phyloP scores from a whole-genome alignment of 2,329 filamentous ascomycete genomes.

The Didymella pinodella region DNA sequence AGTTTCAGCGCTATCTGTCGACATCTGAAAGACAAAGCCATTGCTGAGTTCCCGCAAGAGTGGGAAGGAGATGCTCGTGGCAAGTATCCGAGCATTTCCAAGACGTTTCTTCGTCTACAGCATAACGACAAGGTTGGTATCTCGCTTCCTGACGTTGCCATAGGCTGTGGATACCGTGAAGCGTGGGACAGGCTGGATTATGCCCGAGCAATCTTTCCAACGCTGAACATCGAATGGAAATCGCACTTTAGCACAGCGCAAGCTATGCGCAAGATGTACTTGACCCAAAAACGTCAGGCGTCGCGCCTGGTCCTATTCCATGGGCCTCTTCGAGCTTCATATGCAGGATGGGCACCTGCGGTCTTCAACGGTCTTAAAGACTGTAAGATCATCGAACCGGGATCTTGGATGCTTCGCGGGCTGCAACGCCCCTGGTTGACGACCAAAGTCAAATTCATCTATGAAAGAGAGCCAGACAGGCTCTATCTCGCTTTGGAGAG shows the following conservation, averaged over 20 bases:
- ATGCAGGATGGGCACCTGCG: background rate
- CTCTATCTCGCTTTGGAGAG: background rate
- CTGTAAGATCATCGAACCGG: background rate
- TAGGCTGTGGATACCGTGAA: background rate
- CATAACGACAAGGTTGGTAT: background rate
- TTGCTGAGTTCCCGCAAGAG: background rate
- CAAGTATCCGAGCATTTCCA: background rate
- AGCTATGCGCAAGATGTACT: background rate
- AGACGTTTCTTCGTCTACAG: background rate
- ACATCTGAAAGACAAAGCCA: background rate
- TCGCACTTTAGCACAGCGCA: background rate
- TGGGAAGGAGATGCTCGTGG: background rate
- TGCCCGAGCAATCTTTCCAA: background rate
- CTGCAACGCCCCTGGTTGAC: background rate
- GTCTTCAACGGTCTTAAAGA: background rate
- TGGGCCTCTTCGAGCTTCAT: background rate
- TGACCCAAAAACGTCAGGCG: background rate
- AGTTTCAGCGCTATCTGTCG: slow-evolving; percentile 1
- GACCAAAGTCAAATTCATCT: background rate
- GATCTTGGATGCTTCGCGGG: background rate
- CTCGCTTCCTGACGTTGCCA: background rate
- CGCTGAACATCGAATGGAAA: background rate
- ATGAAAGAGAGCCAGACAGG: background rate
- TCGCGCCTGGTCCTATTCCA: background rate
- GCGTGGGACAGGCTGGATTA: background rate